Conservation (phyloP, 805 yeast genomes). For the Millerago galiae region DNA sequence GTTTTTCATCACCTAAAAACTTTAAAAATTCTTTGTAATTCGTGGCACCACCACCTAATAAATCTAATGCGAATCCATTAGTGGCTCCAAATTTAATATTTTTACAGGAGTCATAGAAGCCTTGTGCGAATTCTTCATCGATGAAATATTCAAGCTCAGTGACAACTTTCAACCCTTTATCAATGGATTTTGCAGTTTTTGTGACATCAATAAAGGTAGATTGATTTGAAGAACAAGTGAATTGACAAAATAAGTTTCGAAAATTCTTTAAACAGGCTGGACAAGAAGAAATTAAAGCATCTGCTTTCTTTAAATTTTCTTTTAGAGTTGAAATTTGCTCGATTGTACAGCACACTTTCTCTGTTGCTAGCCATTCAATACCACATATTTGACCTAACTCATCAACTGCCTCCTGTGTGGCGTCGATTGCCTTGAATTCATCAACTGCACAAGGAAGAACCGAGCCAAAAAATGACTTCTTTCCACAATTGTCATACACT, state of each 20-base stretch:
- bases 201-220: constrained; percentile 67
- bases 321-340: constrained; percentile 54
- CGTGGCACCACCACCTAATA: constrained; percentile 95
- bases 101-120: constrained; percentile 78
- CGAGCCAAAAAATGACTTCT: constrained; percentile 69
- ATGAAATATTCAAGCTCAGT: constrained; percentile 63
- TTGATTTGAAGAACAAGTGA: constrained; percentile 87
- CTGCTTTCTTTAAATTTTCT: constrained; percentile 64
- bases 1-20: constrained; percentile 92
- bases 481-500: constrained; percentile 57
- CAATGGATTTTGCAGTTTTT: constrained; percentile 37
- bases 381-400: constrained; percentile 66
- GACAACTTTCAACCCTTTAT: constrained; percentile 50
- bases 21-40: constrained; percentile 67
- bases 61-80: constrained; percentile 93
- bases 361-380: constrained; percentile 44
- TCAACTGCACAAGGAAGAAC: constrained; percentile 73
- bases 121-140: constrained; percentile 50
- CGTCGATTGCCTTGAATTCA: constrained; percentile 44
- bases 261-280: constrained; percentile 92
- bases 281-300: constrained; percentile 76
- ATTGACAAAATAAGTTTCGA: constrained; percentile 74
- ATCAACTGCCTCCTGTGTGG: constrained; percentile 31
- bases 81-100: constrained; percentile 89
- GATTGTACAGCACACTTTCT: constrained; percentile 62